phyloP scores from a whole-genome alignment of 257 asterid genomes.

The Nicotiana tomentosiformis region DNA sequence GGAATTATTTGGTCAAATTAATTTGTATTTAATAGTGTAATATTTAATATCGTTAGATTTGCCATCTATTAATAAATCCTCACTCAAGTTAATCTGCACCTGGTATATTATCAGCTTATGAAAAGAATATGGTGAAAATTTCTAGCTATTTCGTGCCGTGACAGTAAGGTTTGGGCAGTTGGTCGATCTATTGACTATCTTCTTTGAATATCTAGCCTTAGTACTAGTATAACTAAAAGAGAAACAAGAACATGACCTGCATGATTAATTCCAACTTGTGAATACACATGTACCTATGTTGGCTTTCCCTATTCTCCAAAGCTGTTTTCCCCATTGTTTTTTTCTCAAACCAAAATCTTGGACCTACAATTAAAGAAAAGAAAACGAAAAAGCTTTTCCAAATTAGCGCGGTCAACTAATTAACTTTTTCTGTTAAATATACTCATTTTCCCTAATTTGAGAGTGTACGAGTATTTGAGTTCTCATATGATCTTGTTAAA shows the following conservation, averaged over 20 bases:
- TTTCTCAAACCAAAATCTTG: not conserved
- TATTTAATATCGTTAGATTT: not conserved
- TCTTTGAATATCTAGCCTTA: not conserved
- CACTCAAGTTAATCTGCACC: not conserved
- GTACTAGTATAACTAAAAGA: not conserved
- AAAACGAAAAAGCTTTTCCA: not conserved
- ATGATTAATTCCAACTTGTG: slow-evolving; percentile 1
- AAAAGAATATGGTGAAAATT: not conserved
- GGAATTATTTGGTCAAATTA: not conserved
- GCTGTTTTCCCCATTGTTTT: not conserved
- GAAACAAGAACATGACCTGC: not conserved
- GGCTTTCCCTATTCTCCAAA: not conserved
- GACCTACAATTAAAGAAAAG: not conserved
- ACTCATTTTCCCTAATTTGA: no score
- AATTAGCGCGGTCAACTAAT: no score
- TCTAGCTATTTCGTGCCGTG: not conserved
- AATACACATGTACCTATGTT: not conserved
- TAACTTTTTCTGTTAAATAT: no score
- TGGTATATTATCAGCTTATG: not conserved
- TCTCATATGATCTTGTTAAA: no score
- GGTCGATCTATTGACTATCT: not conserved
- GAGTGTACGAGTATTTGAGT: no score
- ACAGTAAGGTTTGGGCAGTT: not conserved
- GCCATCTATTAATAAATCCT: not conserved
- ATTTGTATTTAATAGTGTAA: not conserved